Conservation (phyloP, 2,329 filamentous ascomycete genomes). For the Allantophomopsis cytisporea region DNA sequence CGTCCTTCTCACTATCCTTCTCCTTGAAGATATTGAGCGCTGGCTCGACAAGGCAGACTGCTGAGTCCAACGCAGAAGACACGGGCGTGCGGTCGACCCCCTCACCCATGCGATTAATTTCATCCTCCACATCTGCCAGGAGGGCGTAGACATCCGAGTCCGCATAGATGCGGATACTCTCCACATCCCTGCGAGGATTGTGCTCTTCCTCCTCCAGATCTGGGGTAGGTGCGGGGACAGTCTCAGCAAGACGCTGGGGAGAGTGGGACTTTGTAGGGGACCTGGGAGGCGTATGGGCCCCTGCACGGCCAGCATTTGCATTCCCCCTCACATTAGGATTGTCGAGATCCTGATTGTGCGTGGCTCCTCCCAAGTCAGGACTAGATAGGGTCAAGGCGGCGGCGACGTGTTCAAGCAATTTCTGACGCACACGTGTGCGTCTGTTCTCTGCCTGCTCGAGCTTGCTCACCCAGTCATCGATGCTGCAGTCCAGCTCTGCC, state of each 20-base stretch:
- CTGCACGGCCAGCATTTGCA: constrained; percentile 5
- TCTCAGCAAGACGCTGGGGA: constrained; percentile 10
- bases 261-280: constrained; percentile 33
- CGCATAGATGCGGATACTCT: constrained; percentile 57
- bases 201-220: constrained; percentile 5
- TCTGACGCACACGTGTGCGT: constrained; percentile 61
- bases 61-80: too few species aligned
- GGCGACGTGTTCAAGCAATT: constrained; percentile 69
- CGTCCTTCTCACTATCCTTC: too few species aligned
- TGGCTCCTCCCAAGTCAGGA: constrained; percentile 12
- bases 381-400: constrained; percentile 45
- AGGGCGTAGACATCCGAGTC: constrained; percentile 54
- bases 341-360: constrained; percentile 8
- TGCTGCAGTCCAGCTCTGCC: constrained; percentile 61
- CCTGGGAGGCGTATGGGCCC: constrained; percentile 30
- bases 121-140: constrained; percentile 51
- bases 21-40: too few species aligned
- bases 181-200: constrained; percentile 28
- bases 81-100: background rate
- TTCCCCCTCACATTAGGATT: too few species aligned
- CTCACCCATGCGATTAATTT: constrained; percentile 31
- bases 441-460: constrained; percentile 72
- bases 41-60: too few species aligned
- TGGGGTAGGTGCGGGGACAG: constrained; percentile 9
- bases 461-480: constrained; percentile 70